Conservation (phyloP, 2,329 filamentous ascomycete species). For the Ambrosiella xylebori region DNA sequence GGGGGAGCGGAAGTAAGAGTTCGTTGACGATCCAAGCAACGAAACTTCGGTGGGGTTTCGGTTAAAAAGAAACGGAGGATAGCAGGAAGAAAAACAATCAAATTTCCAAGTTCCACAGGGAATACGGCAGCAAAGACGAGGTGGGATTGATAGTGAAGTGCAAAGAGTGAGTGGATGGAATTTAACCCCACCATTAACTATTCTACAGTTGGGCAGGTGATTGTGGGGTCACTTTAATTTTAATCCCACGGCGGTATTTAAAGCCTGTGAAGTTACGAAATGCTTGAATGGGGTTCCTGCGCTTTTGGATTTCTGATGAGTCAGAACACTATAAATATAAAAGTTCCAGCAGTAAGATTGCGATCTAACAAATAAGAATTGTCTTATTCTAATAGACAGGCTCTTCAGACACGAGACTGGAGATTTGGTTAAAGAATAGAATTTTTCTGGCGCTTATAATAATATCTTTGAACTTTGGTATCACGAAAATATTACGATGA, state of each 20-base stretch:
- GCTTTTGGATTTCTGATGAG: background rate
- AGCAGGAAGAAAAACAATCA: background rate
- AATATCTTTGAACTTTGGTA: background rate
- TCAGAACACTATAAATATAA: background rate
- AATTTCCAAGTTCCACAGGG: background rate
- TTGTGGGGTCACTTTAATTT: background rate
- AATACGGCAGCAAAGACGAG: background rate
- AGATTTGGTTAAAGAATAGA: too few relatives aligned
- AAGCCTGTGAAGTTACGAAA: background rate
- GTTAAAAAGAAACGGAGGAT: background rate
- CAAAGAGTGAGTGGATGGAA: background rate
- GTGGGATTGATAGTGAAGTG: background rate
- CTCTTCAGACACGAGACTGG: too few relatives aligned
- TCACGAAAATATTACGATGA: background rate
- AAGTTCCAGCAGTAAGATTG: background rate
- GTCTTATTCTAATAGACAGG: background rate
- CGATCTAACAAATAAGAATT: background rate
- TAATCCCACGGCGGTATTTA: background rate
- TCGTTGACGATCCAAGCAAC: background rate
- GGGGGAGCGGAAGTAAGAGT: background rate
- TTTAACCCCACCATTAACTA: conserved; percentile 1
- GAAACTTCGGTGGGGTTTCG: background rate
- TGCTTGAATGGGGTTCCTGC: background rate
- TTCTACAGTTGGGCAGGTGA: background rate
- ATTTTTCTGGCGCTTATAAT: background rate